These are phyloP conservation scores for Colletotrichum sojae DNA, from an alignment of 2,329 filamentous ascomycete genomes.

Conservation along the genomic window DNA sequence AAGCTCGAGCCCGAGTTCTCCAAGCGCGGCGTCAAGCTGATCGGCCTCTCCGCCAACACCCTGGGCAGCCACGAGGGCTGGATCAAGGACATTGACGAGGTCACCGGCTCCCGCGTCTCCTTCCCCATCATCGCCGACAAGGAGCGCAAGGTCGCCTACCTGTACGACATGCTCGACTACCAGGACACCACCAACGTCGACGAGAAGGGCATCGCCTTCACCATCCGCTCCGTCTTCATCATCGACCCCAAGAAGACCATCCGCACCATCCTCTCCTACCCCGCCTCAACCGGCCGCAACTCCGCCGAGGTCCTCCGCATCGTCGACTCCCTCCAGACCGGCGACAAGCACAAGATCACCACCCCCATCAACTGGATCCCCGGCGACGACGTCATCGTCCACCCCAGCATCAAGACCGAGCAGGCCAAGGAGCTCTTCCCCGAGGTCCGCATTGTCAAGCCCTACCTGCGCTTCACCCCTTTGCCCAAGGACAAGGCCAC, in stretches of 20 bases:
- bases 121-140: constrained; percentile 90
- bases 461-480: constrained; percentile 81
- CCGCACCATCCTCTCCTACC: constrained; percentile 92
- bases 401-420: constrained; percentile 84
- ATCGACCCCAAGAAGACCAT: constrained; percentile 96
- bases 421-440: constrained; percentile 92
- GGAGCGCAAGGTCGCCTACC: constrained; percentile 80
- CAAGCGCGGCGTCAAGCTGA: constrained; percentile 90
- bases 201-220: constrained; percentile 88
- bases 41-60: constrained; percentile 90
- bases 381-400: constrained; percentile 93
- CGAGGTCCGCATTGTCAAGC: constrained; percentile 77
- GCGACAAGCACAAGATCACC: constrained; percentile 89
- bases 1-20: constrained; percentile 91
- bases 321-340: constrained; percentile 84
- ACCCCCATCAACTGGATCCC: constrained; percentile 93
- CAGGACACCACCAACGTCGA: constrained; percentile 87
- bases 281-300: constrained; percentile 90
- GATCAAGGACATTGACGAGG: constrained; percentile 91
- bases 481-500: constrained; percentile 69
- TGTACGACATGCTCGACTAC: constrained; percentile 88
- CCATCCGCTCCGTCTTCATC: constrained; percentile 94
- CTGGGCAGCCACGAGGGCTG: constrained; percentile 87
- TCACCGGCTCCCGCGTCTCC: constrained; percentile 76
- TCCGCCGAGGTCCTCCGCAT: constrained; percentile 84